phyloP scores from a whole-genome alignment of 805 yeast genomes.

The Candida palmyrensis region DNA sequence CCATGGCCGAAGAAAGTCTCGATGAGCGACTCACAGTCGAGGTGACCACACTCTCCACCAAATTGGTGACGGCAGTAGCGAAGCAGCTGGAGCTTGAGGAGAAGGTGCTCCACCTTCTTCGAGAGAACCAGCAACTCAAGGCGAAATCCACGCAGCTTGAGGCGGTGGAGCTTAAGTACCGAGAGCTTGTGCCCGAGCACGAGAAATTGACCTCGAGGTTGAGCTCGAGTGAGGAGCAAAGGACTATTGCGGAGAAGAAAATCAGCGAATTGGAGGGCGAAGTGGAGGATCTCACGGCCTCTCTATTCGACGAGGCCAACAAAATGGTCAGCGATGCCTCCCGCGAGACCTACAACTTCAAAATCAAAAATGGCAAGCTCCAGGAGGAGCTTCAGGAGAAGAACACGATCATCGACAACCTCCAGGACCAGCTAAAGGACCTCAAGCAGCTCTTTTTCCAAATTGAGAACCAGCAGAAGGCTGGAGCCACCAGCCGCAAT shows the following conservation, averaged over 20 bases:
- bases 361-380: slow-evolving; percentile 54
- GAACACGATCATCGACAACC: slow-evolving; percentile 57
- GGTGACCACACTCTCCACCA: slow-evolving; percentile 53
- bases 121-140: slow-evolving; percentile 27
- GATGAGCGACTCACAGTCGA: slow-evolving; percentile 46
- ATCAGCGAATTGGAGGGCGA: slow-evolving; percentile 60
- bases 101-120: slow-evolving; percentile 32
- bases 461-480: slow-evolving; percentile 40
- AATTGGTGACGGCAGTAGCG: slow-evolving; percentile 55
- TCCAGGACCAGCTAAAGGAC: slow-evolving; percentile 63
- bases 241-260: slow-evolving; percentile 52
- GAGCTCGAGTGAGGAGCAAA: slow-evolving; percentile 21
- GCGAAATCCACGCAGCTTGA: slow-evolving; percentile 16
- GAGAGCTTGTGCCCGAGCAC: slow-evolving; percentile 24
- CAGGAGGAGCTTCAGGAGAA: slow-evolving; percentile 56
- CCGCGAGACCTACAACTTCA: slow-evolving; percentile 55
- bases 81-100: slow-evolving; percentile 54
- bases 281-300: slow-evolving; percentile 73
- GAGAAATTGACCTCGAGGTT: slow-evolving; percentile 23
- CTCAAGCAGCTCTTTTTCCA: slow-evolving; percentile 57
- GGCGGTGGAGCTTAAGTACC: slow-evolving; percentile 17
- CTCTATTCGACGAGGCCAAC: slow-evolving; percentile 80
- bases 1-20: slow-evolving; percentile 15
- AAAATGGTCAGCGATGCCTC: slow-evolving; percentile 79
- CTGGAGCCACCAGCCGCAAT: slow-evolving; percentile 3